Percentiles rank a stretch among this genome's conserved stretches.
Evolutionary conservation across 2,329 filamentous ascomycete genomes (phyloP).

Genomic region (Rutstroemia sp.): DNA sequence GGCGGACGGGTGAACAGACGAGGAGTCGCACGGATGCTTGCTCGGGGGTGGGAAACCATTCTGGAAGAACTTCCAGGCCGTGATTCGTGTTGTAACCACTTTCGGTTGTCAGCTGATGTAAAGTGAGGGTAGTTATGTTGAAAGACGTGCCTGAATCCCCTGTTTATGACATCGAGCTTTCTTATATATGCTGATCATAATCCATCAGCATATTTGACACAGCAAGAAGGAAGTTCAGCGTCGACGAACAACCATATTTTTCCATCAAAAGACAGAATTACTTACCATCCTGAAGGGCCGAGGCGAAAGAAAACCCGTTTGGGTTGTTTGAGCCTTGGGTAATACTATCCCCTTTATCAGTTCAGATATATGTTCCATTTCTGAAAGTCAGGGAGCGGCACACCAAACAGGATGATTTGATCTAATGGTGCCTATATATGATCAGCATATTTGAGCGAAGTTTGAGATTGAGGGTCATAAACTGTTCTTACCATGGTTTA

Average conservation of each 20-base stretch:
- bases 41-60: slow-evolving; percentile 17
- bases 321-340: slow-evolving; percentile 19
- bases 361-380: background rate
- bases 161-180: slow-evolving; percentile 19
- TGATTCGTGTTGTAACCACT: slow-evolving; percentile 23
- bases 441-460: background rate
- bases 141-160: slow-evolving; percentile 11
- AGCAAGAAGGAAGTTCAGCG: too few relatives aligned
- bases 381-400: background rate
- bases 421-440: background rate
- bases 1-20: slow-evolving; percentile 26
- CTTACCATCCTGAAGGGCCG: slow-evolving; percentile 21
- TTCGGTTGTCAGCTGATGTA: background rate
- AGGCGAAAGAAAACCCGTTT: slow-evolving; percentile 19
- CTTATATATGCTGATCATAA: background rate
- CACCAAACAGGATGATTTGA: slow-evolving; percentile 7
- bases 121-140: too few relatives aligned
- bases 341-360: slow-evolving; percentile 20
- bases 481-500: background rate
- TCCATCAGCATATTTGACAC: background rate
- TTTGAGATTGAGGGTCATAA: background rate
- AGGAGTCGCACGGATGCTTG: slow-evolving; percentile 32
- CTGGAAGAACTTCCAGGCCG: slow-evolving; percentile 13
- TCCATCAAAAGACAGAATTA: background rate
- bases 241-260: background rate